Conservation (phyloP, 441 rosid species). For the Arabidopsis hybrid region DNA sequence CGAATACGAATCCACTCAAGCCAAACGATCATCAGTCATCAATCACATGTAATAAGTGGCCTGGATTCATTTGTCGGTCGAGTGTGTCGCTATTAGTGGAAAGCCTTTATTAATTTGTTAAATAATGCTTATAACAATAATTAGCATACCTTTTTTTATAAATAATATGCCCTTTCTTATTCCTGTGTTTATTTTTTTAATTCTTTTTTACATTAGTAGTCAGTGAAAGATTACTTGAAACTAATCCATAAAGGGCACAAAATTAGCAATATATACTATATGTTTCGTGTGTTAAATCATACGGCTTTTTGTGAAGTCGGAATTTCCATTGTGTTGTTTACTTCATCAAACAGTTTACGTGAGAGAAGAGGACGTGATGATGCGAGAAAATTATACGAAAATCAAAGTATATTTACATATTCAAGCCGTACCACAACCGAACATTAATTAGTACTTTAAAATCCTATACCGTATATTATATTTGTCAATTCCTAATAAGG, state of each 20-base stretch:
- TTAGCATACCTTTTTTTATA: neutral
- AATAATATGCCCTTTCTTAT: neutral
- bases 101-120: neutral
- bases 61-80: slow-evolving; percentile 36
- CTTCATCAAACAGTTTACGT: neutral
- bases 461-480: no score
- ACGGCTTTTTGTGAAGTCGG: neutral
- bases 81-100: slow-evolving; percentile 38
- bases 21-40: neutral
- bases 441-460: no score
- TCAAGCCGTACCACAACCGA: no score
- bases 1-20: slow-evolving; percentile 32
- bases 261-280: no score
- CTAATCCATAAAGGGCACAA: no score
- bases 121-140: neutral
- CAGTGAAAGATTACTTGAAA: neutral
- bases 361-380: neutral
- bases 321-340: no score
- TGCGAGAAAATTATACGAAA: neutral
- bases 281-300: no score
- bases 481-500: no score
- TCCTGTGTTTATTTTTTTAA: neutral
- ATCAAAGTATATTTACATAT: no score
- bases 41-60: slow-evolving; percentile 33
- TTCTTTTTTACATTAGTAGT: no score